These are phyloP conservation scores for Russula sp. DNA, from an alignment of 768 basidiomycete species.

Conservation along the genomic window DNA sequence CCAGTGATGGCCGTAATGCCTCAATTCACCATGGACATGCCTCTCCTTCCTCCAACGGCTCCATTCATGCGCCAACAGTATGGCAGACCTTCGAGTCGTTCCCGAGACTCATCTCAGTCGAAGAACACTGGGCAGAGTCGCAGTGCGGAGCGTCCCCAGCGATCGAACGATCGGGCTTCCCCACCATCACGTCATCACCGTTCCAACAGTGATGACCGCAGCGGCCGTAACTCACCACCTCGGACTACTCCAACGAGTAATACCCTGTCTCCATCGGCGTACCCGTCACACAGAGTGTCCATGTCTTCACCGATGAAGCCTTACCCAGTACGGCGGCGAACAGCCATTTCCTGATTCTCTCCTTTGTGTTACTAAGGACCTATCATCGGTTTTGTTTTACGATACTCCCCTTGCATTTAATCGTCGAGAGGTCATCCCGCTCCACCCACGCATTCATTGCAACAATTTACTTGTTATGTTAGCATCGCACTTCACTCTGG, in stretches of 20 bases:
- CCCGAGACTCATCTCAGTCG: slow-evolving; percentile 9
- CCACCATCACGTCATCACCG: slow-evolving; percentile 17
- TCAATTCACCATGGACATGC: slow-evolving; percentile 22
- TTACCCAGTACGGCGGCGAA: slow-evolving; percentile 8
- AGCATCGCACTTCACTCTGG: slow-evolving; percentile 17
- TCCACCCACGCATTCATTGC: slow-evolving; percentile 15
- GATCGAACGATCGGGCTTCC: background rate
- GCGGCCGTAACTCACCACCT: slow-evolving; percentile 1
- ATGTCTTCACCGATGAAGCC: background rate
- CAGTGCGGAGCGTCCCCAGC: slow-evolving; percentile 18
- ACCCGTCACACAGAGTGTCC: background rate
- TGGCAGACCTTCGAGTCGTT: slow-evolving; percentile 5
- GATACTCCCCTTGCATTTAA: slow-evolving; percentile 17
- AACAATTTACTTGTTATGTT: slow-evolving; percentile 13
- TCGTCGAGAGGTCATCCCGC: background rate
- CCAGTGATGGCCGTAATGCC: slow-evolving; percentile 21
- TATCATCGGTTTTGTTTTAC: slow-evolving; percentile 7
- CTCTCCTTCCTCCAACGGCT: slow-evolving; percentile 25
- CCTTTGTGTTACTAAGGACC: slow-evolving; percentile 15
- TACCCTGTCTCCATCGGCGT: background rate
- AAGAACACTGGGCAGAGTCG: slow-evolving; percentile 10
- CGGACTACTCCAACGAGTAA: background rate
- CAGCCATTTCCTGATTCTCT: slow-evolving; percentile 13
- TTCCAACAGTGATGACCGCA: slow-evolving; percentile 20
- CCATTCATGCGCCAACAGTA: slow-evolving; percentile 25